phyloP scores from a whole-genome alignment of 768 basidiomycete species.

The Suillus subaureus region DNA sequence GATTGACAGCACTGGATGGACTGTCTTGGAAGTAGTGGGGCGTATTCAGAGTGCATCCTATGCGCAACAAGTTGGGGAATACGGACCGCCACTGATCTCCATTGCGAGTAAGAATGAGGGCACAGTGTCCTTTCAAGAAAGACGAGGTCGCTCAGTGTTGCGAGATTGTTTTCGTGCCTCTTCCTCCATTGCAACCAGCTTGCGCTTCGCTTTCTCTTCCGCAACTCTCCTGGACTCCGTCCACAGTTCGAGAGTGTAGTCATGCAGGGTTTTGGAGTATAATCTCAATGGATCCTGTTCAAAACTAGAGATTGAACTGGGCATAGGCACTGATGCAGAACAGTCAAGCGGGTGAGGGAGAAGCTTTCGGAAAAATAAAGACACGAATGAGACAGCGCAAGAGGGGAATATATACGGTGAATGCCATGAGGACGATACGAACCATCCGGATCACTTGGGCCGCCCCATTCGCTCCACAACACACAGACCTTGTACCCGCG shows the following conservation, averaged over 20 bases:
- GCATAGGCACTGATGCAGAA: conserved; percentile 12
- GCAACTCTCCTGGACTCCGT: conserved; percentile 61
- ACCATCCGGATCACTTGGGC: conserved; percentile 25
- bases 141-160: conserved; percentile 5
- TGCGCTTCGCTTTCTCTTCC: conserved; percentile 49
- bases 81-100: neutral
- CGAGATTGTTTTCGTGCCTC: conserved; percentile 21
- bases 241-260: conserved; percentile 70
- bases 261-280: conserved; percentile 67
- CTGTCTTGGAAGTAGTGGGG: neutral
- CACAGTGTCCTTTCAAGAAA: neutral
- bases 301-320: conserved; percentile 11
- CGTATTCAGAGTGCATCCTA: neutral
- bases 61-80: neutral
- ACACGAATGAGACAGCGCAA: conserved; percentile 12
- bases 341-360: conserved; percentile 12
- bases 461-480: conserved; percentile 32
- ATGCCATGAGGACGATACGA: conserved; percentile 10
- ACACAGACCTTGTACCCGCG: conserved; percentile 13
- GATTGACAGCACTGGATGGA: neutral
- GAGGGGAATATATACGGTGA: conserved; percentile 30
- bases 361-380: conserved; percentile 14
- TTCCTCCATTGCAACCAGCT: conserved; percentile 31
- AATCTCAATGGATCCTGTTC: conserved; percentile 42
- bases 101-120: neutral